Base-by-base conservation (phyloP, 345 rosid species). In the Citrus reticulata region DNA sequence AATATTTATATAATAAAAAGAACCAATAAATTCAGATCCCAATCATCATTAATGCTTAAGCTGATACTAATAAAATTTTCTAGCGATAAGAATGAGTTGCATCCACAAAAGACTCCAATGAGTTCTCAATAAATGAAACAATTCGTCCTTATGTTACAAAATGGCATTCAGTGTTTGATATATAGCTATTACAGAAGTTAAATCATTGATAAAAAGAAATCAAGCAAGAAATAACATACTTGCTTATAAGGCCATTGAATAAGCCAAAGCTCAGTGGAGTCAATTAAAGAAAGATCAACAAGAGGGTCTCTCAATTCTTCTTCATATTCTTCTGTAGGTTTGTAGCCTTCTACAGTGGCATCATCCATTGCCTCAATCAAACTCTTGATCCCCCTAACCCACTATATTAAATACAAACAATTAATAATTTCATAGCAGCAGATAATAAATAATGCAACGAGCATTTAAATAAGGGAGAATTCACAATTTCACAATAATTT, bases 181-280 rank as follows among this genome's bases (percentile, higher is more conserved):
- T 19, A 35, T 5, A 39, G 35, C 77, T 24, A 14, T 20, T 40
- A 68, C 34, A 9, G 29, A 72, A 66, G 20, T 35, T 54, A 51
- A 51, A 11, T 17, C 42, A 24, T 74, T 54, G 16, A 46, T 4
- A 19, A 29, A 77, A 57, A 70, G 8, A 68, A 34, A 25, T 4
- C 20, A 22, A 11, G 39, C 13, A 72, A 11, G 40, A 27, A 29
- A 40, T 69, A 81, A 4, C 75, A 68, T 84, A 91, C 97, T 67
- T 85, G 90, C 68, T 85, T 81, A 65, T 27, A 27, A 27, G 27
- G 27, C 27, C 27, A 27, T 27, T 27, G 27, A 27, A 27, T 27
- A 27, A 95, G 93, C 95, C 95, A 92, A 71, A 93, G 89, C 87
- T 94, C 97, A 3, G 87, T 81, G 6, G 91, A 80, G 9, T 73